Conservation (phyloP, 352 stramenopile species). For the Phytophthora hibernalis region DNA sequence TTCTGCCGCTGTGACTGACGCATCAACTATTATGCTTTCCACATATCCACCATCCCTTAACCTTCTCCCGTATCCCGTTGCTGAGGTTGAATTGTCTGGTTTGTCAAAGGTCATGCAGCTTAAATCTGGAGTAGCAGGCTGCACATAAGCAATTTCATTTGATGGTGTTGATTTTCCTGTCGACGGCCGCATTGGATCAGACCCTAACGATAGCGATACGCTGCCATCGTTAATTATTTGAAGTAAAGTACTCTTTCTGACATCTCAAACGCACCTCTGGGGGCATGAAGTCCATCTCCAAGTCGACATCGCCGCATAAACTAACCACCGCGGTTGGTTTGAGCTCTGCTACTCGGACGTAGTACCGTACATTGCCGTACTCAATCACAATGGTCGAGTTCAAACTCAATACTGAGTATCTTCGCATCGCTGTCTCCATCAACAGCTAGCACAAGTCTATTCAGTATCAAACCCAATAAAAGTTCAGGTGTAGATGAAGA, state of each 20-base stretch:
- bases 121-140: neutral
- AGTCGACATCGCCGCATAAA: slow-evolving; percentile 70
- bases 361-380: slow-evolving; percentile 51
- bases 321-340: slow-evolving; percentile 55
- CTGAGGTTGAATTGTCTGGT: neutral
- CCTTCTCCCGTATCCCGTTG: slow-evolving; percentile 17
- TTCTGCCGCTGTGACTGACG: neutral
- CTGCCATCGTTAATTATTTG: neutral
- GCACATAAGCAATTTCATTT: neutral
- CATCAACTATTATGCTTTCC: neutral
- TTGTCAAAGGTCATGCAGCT: neutral
- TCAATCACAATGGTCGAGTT: slow-evolving; percentile 63
- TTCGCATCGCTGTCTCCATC: slow-evolving; percentile 63
- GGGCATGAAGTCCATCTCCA: slow-evolving; percentile 63
- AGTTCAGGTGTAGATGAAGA: neutral
- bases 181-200: slow-evolving; percentile 24
- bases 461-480: neutral
- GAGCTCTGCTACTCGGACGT: slow-evolving; percentile 59
- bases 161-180: slow-evolving; percentile 4
- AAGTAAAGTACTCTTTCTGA: neutral
- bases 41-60: slow-evolving; percentile 32
- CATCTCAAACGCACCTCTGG: slow-evolving; percentile 34
- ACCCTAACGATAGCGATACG: slow-evolving; percentile 13
- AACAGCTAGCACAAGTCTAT: slow-evolving; percentile 36
- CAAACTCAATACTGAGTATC: slow-evolving; percentile 64